Conservation (phyloP, 441 rosid species). For the Capsella rubella region DNA sequence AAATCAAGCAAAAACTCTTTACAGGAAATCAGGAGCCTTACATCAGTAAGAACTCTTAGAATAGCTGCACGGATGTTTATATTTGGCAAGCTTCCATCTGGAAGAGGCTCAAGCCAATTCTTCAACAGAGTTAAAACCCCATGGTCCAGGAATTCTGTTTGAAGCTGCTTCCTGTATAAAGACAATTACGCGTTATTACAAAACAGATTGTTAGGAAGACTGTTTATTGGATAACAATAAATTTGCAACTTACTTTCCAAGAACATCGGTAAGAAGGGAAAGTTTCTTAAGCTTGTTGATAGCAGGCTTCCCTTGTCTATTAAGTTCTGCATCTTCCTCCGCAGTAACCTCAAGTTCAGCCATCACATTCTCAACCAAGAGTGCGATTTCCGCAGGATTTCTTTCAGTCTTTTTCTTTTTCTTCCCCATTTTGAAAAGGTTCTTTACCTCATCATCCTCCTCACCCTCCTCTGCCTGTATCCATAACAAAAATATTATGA, state of each 20-base stretch:
- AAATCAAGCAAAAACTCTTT: not conserved
- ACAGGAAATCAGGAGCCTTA: conserved; percentile 40
- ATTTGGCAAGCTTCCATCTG: conserved; percentile 97
- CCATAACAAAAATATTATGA: not conserved
- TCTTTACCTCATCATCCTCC: conserved; percentile 88
- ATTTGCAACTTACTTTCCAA: conserved; percentile 77
- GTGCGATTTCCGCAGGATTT: conserved; percentile 93
- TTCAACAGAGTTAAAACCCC: conserved; percentile 86
- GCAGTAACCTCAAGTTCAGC: conserved; percentile 98
- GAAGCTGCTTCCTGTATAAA: conserved; percentile 92
- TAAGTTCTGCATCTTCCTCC: conserved; percentile 94
- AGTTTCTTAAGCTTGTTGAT: conserved; percentile 92
- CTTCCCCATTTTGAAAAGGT: conserved; percentile 89
- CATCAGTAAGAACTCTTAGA: conserved; percentile 81
- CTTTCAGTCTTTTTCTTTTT: conserved; percentile 86
- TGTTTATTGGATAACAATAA: not conserved
- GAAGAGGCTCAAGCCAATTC: conserved; percentile 99
- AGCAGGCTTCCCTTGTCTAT: conserved; percentile 90
- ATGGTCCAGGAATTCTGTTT: conserved; percentile 94
- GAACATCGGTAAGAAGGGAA: conserved; percentile 92
- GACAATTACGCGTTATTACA: conserved; percentile 13
- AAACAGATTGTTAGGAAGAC: conserved; percentile 10
- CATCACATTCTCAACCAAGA: conserved; percentile 91
- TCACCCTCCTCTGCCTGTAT: conserved; percentile 92
- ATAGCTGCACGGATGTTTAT: conserved; percentile 93